phyloP scores from a whole-genome alignment of 1,139 yeast species.

The Kodamaea anthophila region DNA sequence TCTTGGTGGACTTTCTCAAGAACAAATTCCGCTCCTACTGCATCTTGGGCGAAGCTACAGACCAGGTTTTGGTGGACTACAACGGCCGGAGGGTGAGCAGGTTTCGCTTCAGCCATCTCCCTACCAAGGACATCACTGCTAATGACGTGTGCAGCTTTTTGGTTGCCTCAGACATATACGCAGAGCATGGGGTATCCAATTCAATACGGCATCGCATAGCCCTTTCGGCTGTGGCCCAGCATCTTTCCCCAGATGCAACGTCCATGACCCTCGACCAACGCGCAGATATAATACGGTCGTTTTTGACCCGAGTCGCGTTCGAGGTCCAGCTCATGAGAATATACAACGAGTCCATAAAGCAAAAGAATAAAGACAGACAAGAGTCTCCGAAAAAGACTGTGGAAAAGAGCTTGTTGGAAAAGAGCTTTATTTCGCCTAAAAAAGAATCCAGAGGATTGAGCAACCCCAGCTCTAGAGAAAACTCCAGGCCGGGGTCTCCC shows the following conservation, averaged over 20 bases:
- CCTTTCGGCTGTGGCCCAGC: slow-evolving; percentile 12
- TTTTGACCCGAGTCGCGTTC: slow-evolving; percentile 46
- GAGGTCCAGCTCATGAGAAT: slow-evolving; percentile 60
- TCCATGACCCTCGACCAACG: slow-evolving; percentile 31
- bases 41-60: slow-evolving; percentile 45
- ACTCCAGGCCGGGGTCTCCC: no score
- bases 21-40: slow-evolving; percentile 59
- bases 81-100: slow-evolving; percentile 17
- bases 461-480: no score
- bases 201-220: slow-evolving; percentile 17
- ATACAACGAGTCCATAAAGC: slow-evolving; percentile 28
- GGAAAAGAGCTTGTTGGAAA: no score
- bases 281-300: slow-evolving; percentile 39
- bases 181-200: slow-evolving; percentile 37
- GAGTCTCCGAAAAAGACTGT: no score
- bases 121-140: slow-evolving; percentile 35
- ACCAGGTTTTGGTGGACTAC: slow-evolving; percentile 18
- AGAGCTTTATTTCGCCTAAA: no score
- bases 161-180: slow-evolving; percentile 37
- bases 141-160: slow-evolving; percentile 30
- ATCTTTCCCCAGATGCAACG: slow-evolving; percentile 14
- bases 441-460: no score
- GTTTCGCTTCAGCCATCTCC: slow-evolving; percentile 41
- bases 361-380: slow-evolving; percentile 7
- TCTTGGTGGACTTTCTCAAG: slow-evolving; percentile 57